Base-by-base conservation (phyloP, 768 basidiomycete genomes). In the Butyriboletus loyo region DNA sequence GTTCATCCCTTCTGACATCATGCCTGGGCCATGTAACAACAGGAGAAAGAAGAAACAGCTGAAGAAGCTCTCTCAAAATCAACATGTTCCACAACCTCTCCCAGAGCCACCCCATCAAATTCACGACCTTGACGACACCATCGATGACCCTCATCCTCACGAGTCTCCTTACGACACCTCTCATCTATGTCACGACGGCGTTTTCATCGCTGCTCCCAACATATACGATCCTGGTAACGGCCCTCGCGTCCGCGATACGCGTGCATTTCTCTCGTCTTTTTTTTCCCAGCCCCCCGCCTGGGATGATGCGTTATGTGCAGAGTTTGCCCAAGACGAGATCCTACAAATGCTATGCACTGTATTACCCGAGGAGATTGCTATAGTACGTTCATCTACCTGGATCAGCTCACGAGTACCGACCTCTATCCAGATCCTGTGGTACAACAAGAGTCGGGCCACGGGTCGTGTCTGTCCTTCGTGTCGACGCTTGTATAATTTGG, bases 221-320 rank as follows among this genome's bases (percentile, higher is more conserved):
- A 87, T 92, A 19, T 71, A 86, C 54, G 86, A 92, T 65, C 87
- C 87, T 0, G 89, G 89, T 30, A 87, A 84, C 54, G 89, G 90
- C 0, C 86, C 87, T 9, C 85, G 87, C 38, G 87, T 92, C 10
- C 77, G 82, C 11, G 77, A 88, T 63, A 70, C 79, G n/a, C 73
- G 70, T n/a, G 75, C 78, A 13, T 92, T 92, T 66, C 67, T 92
- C 35, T 56, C 72, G 5, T 80, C 81, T n/a, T 83, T 75, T 56
- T 88, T 89, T 64, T 82, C 87, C 7, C 79, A 85, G 37, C 80
- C 82, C 11, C 81, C 84, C 0, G 79, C 85, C 1, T 58, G 80
- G 41, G 78, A 84, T 38, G 82, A 88, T 56, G 81, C 81, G 0
- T 61, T 89, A 38, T 91, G 87, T 60, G 85, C 84, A 17, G 87